Evolutionary conservation across 1,139 yeast species (phyloP).

Genomic region (Sugiyamaella pinicola): DNA sequence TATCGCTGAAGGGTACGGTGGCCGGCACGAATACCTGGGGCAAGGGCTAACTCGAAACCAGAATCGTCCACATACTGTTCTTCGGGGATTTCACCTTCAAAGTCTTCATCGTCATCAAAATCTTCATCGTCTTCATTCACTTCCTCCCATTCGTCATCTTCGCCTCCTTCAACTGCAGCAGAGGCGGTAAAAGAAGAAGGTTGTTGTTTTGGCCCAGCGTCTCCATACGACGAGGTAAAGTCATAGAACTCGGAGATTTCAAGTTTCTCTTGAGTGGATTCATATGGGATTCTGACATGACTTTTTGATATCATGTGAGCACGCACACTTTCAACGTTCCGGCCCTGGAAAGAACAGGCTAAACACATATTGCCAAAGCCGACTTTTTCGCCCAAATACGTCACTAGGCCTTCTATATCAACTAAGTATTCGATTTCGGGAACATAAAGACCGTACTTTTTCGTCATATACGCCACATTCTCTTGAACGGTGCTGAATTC

Average conservation of each 20-base stretch:
- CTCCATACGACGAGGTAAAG: slow-evolving; percentile 65
- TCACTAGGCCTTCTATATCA: slow-evolving; percentile 70
- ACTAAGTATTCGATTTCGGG: slow-evolving; percentile 76
- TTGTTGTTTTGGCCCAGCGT: slow-evolving; percentile 32
- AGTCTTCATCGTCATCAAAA: slow-evolving; percentile 48
- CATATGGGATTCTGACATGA: slow-evolving; percentile 90
- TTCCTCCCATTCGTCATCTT: slow-evolving; percentile 45
- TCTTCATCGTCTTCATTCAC: slow-evolving; percentile 46
- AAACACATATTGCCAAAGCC: slow-evolving; percentile 86
- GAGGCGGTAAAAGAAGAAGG: too few species aligned
- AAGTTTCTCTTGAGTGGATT: slow-evolving; percentile 74
- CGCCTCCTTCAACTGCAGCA: slow-evolving; percentile 43
- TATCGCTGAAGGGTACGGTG: slow-evolving; percentile 87
- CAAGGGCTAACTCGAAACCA: slow-evolving; percentile 80
- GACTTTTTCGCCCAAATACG: slow-evolving; percentile 77
- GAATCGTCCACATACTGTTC: slow-evolving; percentile 54
- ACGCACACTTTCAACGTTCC: slow-evolving; percentile 79
- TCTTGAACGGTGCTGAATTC: slow-evolving; percentile 55
- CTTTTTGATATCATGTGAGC: slow-evolving; percentile 86
- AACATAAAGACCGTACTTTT: slow-evolving; percentile 76
- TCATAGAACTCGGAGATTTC: slow-evolving; percentile 86
- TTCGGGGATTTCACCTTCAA: slow-evolving; percentile 49
- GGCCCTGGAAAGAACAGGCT: slow-evolving; percentile 82
- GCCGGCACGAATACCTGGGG: slow-evolving; percentile 85
- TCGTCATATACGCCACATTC: slow-evolving; percentile 75